phyloP scores from a whole-genome alignment of 139 green algal species.

The Closterium sp. region DNA sequence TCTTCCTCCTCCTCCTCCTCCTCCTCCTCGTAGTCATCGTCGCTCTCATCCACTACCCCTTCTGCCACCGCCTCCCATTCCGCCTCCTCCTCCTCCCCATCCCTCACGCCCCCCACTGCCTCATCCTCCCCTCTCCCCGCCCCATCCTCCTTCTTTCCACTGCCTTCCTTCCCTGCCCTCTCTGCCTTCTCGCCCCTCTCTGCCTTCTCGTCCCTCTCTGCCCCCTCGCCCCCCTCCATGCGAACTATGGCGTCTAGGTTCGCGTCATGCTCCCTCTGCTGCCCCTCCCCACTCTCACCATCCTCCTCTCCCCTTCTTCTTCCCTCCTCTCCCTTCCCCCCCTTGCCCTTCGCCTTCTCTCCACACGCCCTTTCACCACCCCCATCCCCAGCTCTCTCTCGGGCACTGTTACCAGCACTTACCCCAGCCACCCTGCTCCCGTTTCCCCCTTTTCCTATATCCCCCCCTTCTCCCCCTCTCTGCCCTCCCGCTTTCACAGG shows the following conservation, averaged over 20 bases:
- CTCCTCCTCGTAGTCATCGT: conserved; percentile 7
- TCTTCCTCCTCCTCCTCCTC: conserved; percentile 1
- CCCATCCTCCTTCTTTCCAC: not conserved
- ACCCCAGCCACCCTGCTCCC: not conserved
- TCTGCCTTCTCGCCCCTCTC: not conserved
- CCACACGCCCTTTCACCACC: not conserved
- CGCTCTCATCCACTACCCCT: not conserved
- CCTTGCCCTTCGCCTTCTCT: not conserved
- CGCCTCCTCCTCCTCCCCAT: conserved; percentile 15
- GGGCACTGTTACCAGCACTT: conserved; percentile 51
- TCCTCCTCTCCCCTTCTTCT: not conserved
- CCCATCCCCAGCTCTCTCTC: not conserved
- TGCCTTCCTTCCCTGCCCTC: conserved; percentile 1
- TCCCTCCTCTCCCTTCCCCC: not conserved
- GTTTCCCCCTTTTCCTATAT: not conserved
- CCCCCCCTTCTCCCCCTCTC: not conserved
- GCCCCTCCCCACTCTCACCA: not conserved
- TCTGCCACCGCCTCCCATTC: not conserved
- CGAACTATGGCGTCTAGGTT: not conserved
- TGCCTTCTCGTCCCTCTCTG: not conserved
- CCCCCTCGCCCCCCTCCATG: not conserved
- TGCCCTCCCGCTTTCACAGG: not conserved
- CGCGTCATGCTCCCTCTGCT: not conserved
- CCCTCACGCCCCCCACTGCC: not conserved
- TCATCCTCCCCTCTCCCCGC: conserved; percentile 6